These are phyloP conservation scores for Coniophora puteana DNA, from an alignment of 1,284 basidiomycete genomes.

Conservation along the genomic window DNA sequence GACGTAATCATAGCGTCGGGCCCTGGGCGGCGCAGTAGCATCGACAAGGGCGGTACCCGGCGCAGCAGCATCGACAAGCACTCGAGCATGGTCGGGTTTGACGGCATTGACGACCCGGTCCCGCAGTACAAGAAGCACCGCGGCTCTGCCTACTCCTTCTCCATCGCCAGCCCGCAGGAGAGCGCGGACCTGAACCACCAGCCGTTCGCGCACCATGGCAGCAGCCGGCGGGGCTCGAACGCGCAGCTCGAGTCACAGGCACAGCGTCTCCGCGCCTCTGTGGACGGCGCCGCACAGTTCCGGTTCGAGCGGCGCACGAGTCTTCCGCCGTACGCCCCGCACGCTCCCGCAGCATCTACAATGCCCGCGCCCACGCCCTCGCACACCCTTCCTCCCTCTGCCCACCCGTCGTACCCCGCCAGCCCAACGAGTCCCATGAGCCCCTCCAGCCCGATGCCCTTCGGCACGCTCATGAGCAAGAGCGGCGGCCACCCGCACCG, in stretches of 20 bases:
- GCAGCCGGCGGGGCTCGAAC: too few species aligned
- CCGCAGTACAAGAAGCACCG: conserved; percentile 14
- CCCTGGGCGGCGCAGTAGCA: too few species aligned
- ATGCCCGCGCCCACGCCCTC: conserved; percentile 14
- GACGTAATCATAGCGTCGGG: too few species aligned
- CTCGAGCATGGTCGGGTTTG: conserved; percentile 15
- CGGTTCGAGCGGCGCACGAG: conserved; percentile 27
- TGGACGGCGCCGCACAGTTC: conserved; percentile 23
- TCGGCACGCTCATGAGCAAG: conserved; percentile 20
- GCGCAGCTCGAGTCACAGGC: conserved; percentile 24
- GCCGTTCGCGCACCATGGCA: conserved; percentile 10
- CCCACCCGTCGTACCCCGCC: conserved; percentile 22
- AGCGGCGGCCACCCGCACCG: conserved; percentile 19
- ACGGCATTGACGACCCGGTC: conserved; percentile 15
- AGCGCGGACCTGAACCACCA: conserved; percentile 9
- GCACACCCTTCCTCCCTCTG: conserved; percentile 13
- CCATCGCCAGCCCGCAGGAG: conserved; percentile 8
- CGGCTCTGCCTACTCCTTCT: conserved; percentile 13
- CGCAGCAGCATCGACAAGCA: conserved; percentile 17
- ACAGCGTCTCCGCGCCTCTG: conserved; percentile 26
- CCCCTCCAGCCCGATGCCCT: too few species aligned
- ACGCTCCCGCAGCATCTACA: conserved; percentile 12
- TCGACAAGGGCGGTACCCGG: conserved; percentile 16
- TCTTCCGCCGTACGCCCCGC: conserved; percentile 19
- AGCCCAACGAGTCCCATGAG: too few species aligned